Conservation (phyloP, 225 moss, liverwort and hornwort species). For the Pleurozium schreberi region DNA sequence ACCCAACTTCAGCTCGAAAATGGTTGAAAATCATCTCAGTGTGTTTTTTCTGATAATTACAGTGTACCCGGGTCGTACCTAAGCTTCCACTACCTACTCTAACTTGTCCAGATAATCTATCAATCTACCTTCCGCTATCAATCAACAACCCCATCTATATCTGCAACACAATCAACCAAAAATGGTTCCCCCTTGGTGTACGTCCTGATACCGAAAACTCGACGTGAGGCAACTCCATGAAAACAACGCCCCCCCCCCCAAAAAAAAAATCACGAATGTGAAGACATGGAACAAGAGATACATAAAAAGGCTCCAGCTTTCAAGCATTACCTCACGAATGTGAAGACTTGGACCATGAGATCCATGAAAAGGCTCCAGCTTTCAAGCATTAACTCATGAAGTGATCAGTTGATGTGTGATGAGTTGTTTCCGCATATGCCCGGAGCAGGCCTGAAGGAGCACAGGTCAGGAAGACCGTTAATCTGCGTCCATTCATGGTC, state of each 20-base stretch:
- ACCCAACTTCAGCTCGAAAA: constrained; percentile 10
- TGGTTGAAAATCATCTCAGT: constrained; percentile 1
- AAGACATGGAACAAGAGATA: not conserved
- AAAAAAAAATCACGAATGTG: not conserved
- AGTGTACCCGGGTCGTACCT: constrained; percentile 2
- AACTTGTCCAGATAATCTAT: not conserved
- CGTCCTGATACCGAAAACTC: not conserved
- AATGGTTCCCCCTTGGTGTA: not conserved
- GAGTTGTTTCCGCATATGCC: not conserved
- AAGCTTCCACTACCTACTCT: not conserved
- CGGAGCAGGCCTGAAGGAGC: not conserved
- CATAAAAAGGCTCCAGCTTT: not conserved
- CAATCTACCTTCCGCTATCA: not conserved
- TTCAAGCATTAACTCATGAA: not conserved
- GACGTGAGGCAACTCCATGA: not conserved
- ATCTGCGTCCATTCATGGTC: not conserved
- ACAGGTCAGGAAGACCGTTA: not conserved
- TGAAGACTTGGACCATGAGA: not conserved
- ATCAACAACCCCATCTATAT: not conserved
- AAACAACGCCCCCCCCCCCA: not conserved
- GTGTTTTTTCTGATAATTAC: constrained; percentile 15
- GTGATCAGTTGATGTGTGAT: not conserved
- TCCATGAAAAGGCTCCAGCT: not conserved
- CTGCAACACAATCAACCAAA: not conserved
- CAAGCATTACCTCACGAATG: not conserved